phyloP scores from a whole-genome alignment of 73 alveolate genomes.

The Paramecium primaurelia region DNA sequence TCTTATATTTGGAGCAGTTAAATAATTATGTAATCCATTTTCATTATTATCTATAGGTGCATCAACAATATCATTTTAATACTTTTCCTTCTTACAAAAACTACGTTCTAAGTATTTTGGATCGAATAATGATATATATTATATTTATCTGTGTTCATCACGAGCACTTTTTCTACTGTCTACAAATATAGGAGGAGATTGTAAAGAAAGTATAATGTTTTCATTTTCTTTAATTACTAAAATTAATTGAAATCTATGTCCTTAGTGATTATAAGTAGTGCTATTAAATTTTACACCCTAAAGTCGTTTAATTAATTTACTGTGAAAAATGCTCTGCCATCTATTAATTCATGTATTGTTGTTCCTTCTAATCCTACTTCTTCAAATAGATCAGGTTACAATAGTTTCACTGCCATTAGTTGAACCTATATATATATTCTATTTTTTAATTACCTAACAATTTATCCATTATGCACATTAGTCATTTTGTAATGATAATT shows the following conservation, averaged over 20 bases:
- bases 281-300: conserved; percentile 55
- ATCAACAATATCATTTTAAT: conserved; percentile 40
- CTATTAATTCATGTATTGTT: neutral
- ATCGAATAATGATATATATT: conserved; percentile 27
- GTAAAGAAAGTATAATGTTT: neutral
- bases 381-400: neutral
- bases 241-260: neutral
- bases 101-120: conserved; percentile 39
- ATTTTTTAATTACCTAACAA: too few species aligned
- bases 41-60: conserved; percentile 42
- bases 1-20: conserved; percentile 62
- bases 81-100: conserved; percentile 55
- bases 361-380: neutral
- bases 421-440: too few species aligned
- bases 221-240: neutral
- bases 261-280: neutral
- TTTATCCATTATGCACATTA: too few species aligned
- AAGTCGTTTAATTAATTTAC: conserved; percentile 13
- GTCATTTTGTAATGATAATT: too few species aligned
- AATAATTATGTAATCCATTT: conserved; percentile 47
- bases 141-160: neutral
- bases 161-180: too few species aligned
- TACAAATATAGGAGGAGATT: conserved; percentile 34
- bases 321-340: conserved; percentile 52
- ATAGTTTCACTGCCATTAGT: neutral